These are phyloP conservation scores for Phialocephala sp. DNA, from an alignment of 2,329 filamentous ascomycete genomes.

Conservation along the genomic window DNA sequence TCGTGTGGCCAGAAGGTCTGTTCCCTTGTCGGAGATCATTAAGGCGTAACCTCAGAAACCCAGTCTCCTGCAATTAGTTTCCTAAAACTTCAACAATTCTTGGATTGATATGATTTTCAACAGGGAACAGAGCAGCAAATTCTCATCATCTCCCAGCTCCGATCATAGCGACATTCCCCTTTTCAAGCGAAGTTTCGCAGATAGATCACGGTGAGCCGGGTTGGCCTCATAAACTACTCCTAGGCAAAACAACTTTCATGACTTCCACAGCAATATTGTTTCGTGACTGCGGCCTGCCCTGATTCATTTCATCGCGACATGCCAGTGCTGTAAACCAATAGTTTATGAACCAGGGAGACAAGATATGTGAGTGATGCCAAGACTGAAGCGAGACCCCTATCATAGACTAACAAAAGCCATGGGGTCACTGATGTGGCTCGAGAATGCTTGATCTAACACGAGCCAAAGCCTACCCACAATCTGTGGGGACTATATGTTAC, in stretches of 20 bases:
- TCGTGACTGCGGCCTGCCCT: neutral
- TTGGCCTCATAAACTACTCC: neutral
- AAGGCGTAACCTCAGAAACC: neutral
- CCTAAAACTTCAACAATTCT: no score
- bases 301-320: neutral
- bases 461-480: no score
- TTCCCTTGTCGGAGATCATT: neutral
- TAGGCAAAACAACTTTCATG: neutral
- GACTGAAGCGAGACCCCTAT: slow-evolving; percentile 3
- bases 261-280: neutral
- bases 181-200: neutral
- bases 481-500: no score
- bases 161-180: neutral
- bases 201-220: neutral
- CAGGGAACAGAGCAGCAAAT: neutral
- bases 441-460: neutral
- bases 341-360: neutral
- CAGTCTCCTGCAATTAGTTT: no score
- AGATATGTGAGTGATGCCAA: neutral
- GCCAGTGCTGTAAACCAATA: neutral
- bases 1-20: neutral
- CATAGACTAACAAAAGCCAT: neutral
- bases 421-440: neutral
- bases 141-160: neutral
- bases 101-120: no score